Base-by-base conservation (phyloP, 768 basidiomycete species). In the Terana coerulea region DNA sequence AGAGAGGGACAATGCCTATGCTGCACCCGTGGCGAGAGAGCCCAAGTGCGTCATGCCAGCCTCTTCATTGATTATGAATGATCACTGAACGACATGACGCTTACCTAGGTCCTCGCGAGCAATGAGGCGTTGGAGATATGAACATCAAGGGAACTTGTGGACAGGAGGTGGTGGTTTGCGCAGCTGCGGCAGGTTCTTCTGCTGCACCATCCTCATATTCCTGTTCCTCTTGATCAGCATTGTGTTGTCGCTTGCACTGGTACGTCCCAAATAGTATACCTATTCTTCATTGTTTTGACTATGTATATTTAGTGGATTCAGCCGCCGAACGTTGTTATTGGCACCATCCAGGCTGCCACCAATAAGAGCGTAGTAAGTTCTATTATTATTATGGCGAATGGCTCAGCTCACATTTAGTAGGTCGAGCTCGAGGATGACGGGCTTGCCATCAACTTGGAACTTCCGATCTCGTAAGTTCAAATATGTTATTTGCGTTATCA, bases 141-240 rank as follows among this genome's bases (percentile, higher is more conserved):
- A 80, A 35, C 71, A 77, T 53, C 77, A 80, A 61, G 83, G 85
- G 24, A 77, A 77, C 56, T 62, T 88, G 47, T 91, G 88, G 88
- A 82, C 78, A 3, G 83, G 75, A 72, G 86, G 88, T 14, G 71
- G 81, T 48, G 70, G 84, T 51, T 75, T 70, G 25, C 65, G 80
- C 17, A 86, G 83, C 63, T 64, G 81, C 33, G 81, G 84, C 47
- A 69, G 90, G 57, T 85, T 91, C 67, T 85, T 79, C 65, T 88
- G 83, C 60, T 93, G 90, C 67, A 83, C 84, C 11, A 43, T 91
- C 19, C 74, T 91, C 76, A 79, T 80, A 14, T 59, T 71, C 10
- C 49, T 88, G 31, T 80, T 92, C 64, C 61, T 92, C 26, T 57
- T 90, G 44, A 63, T 86, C 48, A 77, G 81, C 69, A 80, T 91